Conservation (phyloP, 2,329 filamentous ascomycete species). For the Botrytis pseudocinerea region DNA sequence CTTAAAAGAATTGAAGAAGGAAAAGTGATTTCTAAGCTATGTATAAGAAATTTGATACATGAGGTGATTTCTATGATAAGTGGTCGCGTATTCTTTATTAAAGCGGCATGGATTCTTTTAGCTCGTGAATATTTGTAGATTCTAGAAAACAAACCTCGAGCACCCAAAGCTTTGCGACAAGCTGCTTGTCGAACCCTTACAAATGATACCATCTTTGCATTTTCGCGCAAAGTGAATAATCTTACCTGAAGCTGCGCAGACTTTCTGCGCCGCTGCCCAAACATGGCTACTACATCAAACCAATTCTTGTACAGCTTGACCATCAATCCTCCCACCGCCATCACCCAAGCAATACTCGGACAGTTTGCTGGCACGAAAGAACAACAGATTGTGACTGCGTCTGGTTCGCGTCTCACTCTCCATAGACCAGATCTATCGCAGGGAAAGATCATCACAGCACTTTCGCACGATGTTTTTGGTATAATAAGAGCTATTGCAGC, state of each 20-base stretch:
- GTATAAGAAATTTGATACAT: conserved; percentile 16
- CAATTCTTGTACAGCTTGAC: conserved; percentile 99
- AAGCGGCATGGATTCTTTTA: conserved; percentile 24
- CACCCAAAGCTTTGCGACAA: conserved; percentile 28
- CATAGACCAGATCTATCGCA: conserved; percentile 82
- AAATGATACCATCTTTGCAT: conserved; percentile 29
- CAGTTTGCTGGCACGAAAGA: conserved; percentile 96
- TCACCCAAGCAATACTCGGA: conserved; percentile 87
- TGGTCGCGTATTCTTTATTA: conserved; percentile 23
- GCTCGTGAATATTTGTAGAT: conserved; percentile 20
- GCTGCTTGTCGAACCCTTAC: conserved; percentile 31
- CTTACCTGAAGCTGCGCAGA: conserved; percentile 34
- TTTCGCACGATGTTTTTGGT: conserved; percentile 93
- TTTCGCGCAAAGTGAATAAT: conserved; percentile 9
- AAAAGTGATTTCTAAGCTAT: neutral
- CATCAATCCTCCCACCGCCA: conserved; percentile 85
- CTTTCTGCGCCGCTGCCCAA: conserved; percentile 36
- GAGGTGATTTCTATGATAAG: conserved; percentile 22
- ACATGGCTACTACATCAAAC: conserved; percentile 94
- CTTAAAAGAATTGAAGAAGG: neutral
- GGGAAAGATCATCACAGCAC: conserved; percentile 80
- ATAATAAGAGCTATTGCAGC: conserved; percentile 88
- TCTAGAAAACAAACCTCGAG: conserved; percentile 15
- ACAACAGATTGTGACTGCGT: conserved; percentile 94
- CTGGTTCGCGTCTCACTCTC: conserved; percentile 84